Evolutionary conservation across 768 basidiomycete genomes (phyloP).

Genomic region (Tricholomella constricta): DNA sequence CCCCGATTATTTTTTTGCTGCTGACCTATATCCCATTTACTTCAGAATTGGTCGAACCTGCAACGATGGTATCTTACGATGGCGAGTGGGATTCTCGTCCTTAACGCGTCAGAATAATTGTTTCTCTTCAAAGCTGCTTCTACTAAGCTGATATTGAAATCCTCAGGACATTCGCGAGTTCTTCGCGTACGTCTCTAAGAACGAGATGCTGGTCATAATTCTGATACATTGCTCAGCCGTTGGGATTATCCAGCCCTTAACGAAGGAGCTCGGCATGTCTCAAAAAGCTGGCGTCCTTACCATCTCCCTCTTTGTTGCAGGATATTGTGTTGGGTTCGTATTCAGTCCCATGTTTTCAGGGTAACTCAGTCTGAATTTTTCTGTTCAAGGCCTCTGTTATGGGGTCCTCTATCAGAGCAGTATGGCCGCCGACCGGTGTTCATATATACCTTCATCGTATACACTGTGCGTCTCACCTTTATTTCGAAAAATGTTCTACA

Average conservation of each 20-base stretch:
- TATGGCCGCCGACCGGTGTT: conserved; percentile 65
- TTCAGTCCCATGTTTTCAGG: background rate
- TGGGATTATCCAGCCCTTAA: conserved; percentile 46
- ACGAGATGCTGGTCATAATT: background rate
- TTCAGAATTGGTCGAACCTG: conserved; percentile 50
- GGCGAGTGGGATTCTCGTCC: conserved; percentile 48
- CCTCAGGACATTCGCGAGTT: conserved; percentile 61
- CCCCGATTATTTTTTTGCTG: background rate
- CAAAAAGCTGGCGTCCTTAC: conserved; percentile 53
- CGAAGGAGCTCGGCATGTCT: conserved; percentile 49
- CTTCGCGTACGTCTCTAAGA: conserved; percentile 41
- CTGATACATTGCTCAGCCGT: conserved; percentile 34
- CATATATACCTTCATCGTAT: conserved; percentile 55
- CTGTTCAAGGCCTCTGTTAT: conserved; percentile 45
- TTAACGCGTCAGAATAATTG: conserved; percentile 48
- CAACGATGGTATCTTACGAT: conserved; percentile 50
- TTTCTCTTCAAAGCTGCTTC: background rate
- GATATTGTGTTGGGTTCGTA: conserved; percentile 60
- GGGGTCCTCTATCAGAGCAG: conserved; percentile 57
- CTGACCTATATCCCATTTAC: background rate
- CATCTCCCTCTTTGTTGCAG: conserved; percentile 65
- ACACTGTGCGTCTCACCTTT: conserved; percentile 37
- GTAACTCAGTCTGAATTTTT: background rate
- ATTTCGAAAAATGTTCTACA: background rate
- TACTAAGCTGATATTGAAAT: too few relatives aligned